A percentile compares a stretch with the other conserved stretches of the same genome.
Evolutionary conservation across 2,329 filamentous ascomycete genomes (phyloP).

Genomic region (Mollisiaceae sp.): DNA sequence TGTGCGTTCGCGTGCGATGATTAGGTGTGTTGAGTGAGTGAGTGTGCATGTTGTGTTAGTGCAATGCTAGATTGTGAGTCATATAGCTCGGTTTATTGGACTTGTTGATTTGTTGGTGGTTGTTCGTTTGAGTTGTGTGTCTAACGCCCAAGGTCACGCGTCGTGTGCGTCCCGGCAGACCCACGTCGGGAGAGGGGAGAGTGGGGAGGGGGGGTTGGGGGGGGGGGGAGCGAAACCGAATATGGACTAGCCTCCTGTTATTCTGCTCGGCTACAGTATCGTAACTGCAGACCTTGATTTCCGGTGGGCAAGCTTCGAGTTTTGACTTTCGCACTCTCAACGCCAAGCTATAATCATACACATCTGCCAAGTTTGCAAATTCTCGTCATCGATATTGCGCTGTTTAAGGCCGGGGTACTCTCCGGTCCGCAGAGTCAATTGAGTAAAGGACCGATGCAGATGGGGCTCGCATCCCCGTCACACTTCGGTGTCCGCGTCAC

Average conservation of each 20-base stretch:
- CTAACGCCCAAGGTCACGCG: no score
- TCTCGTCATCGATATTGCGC: neutral
- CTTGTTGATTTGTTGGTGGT: no score
- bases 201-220: no score
- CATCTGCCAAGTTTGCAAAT: neutral
- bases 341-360: neutral
- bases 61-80: no score
- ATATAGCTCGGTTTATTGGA: no score
- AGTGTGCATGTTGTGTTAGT: no score
- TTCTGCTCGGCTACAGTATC: conserved; percentile 3
- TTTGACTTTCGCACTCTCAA: neutral
- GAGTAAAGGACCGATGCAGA: neutral
- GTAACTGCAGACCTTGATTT: neutral
- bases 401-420: neutral
- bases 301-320: no score
- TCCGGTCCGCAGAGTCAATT: neutral
- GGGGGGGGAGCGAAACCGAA: neutral
- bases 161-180: no score
- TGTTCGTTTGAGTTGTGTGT: no score
- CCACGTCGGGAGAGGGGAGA: no score
- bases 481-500: neutral
- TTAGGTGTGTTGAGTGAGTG: no score
- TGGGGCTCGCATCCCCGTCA: neutral
- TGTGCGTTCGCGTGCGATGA: no score
- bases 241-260: neutral